phyloP scores from a whole-genome alignment of 768 basidiomycete species.

The Boletus coccyginus region DNA sequence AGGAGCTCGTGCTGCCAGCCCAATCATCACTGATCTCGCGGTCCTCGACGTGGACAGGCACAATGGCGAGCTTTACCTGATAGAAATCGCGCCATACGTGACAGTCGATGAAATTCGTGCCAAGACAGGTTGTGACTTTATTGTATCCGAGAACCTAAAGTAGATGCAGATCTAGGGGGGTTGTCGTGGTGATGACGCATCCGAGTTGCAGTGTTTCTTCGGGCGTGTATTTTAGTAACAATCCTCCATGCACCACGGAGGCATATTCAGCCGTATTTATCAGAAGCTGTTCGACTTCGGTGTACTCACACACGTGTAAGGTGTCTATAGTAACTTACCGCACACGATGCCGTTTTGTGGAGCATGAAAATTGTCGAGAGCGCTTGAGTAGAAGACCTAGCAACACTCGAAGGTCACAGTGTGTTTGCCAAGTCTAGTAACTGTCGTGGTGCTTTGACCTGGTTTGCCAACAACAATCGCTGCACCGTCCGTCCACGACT shows the following conservation, averaged over 20 bases:
- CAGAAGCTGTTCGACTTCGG: background rate
- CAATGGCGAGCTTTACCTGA: conserved; percentile 65
- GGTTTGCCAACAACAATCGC: background rate
- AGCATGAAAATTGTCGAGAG: conserved; percentile 11
- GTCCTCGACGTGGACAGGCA: conserved; percentile 83
- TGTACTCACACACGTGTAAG: background rate
- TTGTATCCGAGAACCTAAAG: conserved; percentile 49
- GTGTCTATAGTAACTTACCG: conserved; percentile 10
- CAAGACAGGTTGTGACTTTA: conserved; percentile 82
- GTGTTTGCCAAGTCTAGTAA: background rate
- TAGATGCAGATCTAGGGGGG: conserved; percentile 36
- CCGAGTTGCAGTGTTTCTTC: background rate
- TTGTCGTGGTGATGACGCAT: conserved; percentile 5
- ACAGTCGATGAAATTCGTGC: conserved; percentile 75
- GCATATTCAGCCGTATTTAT: conserved; percentile 3
- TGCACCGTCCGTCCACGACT: background rate
- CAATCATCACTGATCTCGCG: conserved; percentile 86
- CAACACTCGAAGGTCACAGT: background rate
- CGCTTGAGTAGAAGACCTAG: background rate
- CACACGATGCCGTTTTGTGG: conserved; percentile 16
- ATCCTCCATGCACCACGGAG: background rate
- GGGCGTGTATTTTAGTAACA: background rate
- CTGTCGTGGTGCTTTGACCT: conserved; percentile 4
- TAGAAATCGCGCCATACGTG: conserved; percentile 75
- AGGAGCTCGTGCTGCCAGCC: conserved; percentile 80